A percentile compares a stretch with the other conserved stretches of the same genome.
Evolutionary conservation across 495 filamentous ascomycete species (phyloP).

Genomic region (Astrocystis sublimbata): DNA sequence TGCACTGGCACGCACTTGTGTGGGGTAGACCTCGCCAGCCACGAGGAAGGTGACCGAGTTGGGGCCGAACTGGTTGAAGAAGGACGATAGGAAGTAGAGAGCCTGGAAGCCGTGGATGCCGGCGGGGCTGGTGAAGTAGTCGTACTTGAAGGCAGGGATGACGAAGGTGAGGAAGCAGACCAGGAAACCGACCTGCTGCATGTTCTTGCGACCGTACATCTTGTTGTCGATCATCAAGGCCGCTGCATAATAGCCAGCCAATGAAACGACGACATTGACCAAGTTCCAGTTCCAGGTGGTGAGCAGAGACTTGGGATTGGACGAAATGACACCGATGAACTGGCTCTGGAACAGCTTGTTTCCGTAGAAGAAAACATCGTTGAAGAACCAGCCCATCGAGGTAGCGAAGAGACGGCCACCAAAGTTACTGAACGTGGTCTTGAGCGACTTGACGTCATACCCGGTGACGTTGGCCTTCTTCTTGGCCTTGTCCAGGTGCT

Average conservation of each 20-base stretch:
- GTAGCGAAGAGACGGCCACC: conserved; percentile 83
- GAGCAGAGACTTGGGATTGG: conserved; percentile 63
- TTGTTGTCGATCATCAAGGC: conserved; percentile 86
- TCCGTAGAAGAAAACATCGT: conserved; percentile 96
- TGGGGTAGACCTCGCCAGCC: conserved; percentile 88
- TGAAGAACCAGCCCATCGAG: conserved; percentile 81
- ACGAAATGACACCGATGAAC: conserved; percentile 75
- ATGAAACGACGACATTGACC: conserved; percentile 78
- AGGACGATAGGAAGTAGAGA: conserved; percentile 89
- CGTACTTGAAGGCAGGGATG: conserved; percentile 78
- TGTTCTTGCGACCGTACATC: conserved; percentile 86
- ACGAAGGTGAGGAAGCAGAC: conserved; percentile 85
- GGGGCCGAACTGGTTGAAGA: conserved; percentile 97
- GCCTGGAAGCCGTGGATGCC: conserved; percentile 81
- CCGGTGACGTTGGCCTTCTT: conserved; percentile 82
- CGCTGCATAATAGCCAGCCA: conserved; percentile 79
- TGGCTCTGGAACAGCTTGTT: conserved; percentile 94
- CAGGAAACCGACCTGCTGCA: conserved; percentile 89
- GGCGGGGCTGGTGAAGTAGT: conserved; percentile 66
- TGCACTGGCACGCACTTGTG: conserved; percentile 83
- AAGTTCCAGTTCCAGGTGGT: conserved; percentile 87
- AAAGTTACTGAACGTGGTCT: conserved; percentile 73
- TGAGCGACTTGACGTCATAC: conserved; percentile 80
- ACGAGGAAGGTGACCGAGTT: conserved; percentile 91
- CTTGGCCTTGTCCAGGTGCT: conserved; percentile 74